These are phyloP conservation scores for Diaporthe amygdali DNA, from an alignment of 2,329 filamentous ascomycete species.

Conservation along the genomic window DNA sequence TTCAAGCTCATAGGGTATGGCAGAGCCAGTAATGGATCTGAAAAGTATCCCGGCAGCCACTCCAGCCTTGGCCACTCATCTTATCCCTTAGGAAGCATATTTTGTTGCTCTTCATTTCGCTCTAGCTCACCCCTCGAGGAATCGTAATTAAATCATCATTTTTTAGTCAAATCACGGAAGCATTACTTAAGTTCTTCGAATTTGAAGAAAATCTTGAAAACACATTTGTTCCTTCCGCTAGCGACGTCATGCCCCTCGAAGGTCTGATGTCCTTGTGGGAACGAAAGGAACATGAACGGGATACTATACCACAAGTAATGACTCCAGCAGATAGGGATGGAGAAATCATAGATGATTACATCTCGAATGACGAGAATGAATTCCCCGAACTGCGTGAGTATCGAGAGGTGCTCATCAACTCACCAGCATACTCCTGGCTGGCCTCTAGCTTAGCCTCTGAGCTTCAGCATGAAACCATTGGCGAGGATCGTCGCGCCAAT, in stretches of 20 bases:
- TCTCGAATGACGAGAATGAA: not conserved
- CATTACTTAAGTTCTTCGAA: not conserved
- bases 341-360: not conserved
- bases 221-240: not conserved
- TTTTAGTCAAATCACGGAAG: not conserved
- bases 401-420: not conserved
- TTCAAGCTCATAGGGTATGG: too few species aligned
- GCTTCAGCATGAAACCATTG: not conserved
- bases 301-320: not conserved
- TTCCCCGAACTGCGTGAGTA: not conserved
- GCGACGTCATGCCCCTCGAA: not conserved
- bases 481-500: not conserved
- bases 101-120: too few species aligned
- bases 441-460: not conserved
- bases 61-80: too few species aligned
- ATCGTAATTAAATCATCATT: not conserved
- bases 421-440: conserved; percentile 1
- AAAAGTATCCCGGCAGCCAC: too few species aligned
- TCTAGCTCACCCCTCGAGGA: too few species aligned
- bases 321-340: not conserved
- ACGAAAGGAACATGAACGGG: not conserved
- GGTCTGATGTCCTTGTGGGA: not conserved
- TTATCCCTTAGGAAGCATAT: too few species aligned
- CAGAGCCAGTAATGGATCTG: too few species aligned
- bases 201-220: not conserved